Evolutionary conservation across 768 basidiomycete genomes (phyloP).

Genomic region (Boletus edulis): DNA sequence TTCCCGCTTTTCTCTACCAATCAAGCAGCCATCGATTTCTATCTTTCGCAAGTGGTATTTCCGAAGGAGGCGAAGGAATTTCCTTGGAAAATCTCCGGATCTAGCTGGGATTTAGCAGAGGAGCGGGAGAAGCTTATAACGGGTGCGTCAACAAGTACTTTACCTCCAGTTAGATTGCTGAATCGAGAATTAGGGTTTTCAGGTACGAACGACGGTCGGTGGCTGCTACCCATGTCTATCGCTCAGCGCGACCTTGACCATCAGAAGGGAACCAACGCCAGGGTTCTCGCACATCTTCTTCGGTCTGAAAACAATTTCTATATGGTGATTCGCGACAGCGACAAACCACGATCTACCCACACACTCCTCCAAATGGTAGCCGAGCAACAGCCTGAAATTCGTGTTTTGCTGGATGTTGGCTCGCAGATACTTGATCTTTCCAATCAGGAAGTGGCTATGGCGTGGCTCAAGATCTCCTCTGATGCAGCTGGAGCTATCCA

Average conservation of each 20-base stretch:
- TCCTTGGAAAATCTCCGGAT: conserved; percentile 24
- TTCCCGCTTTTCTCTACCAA: conserved; percentile 2
- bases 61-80: conserved; percentile 33
- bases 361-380: conserved; percentile 28
- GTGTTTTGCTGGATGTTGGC: conserved; percentile 51
- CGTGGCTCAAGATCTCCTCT: conserved; percentile 36
- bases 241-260: conserved; percentile 23
- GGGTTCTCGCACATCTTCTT: conserved; percentile 25
- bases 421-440: conserved; percentile 51
- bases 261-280: conserved; percentile 42
- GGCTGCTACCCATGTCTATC: conserved; percentile 34
- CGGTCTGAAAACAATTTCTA: conserved; percentile 16
- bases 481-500: conserved; percentile 23
- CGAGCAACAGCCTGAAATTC: conserved; percentile 33
- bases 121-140: conserved; percentile 10
- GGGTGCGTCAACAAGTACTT: background rate
- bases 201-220: conserved; percentile 37
- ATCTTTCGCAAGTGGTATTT: conserved; percentile 32
- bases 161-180: background rate
- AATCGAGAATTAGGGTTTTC: conserved; percentile 31
- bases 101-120: conserved; percentile 37
- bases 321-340: background rate
- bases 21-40: conserved; percentile 2
- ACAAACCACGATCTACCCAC: background rate
- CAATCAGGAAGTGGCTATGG: conserved; percentile 37